phyloP scores from a whole-genome alignment of 148 eudicot genomes.

The Nyssa sinensis region DNA sequence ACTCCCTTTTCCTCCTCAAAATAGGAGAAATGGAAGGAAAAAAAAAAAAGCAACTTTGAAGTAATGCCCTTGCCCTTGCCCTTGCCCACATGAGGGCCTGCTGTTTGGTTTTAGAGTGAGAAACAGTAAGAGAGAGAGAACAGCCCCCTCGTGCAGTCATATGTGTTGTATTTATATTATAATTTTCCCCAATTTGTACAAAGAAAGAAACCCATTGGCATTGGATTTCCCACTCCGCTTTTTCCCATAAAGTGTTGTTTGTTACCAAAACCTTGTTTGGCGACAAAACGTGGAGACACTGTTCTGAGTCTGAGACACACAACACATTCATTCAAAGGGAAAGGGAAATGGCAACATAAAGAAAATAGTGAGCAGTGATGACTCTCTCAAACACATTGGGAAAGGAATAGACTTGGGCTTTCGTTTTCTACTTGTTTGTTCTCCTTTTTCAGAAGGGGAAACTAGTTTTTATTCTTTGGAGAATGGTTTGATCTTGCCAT shows the following conservation, averaged over 20 bases:
- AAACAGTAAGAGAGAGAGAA: no score
- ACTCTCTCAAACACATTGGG: not conserved
- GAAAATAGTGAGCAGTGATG: no score
- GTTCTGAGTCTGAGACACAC: not conserved
- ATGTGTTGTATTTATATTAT: not conserved
- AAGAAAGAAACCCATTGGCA: no score
- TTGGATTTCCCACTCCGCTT: constrained; percentile 1
- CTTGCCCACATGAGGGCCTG: not conserved
- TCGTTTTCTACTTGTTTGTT: not conserved
- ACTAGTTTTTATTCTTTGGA: no score
- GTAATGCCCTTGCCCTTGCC: no score
- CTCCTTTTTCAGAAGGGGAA: not conserved
- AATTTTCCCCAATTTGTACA: not conserved
- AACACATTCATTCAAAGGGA: no score
- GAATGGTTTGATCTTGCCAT: no score
- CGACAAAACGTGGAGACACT: constrained; percentile 1
- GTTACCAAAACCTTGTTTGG: not conserved
- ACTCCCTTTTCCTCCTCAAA: no score
- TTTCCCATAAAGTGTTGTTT: not conserved
- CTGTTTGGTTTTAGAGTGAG: not conserved
- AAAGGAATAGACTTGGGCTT: not conserved
- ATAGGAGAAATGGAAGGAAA: no score
- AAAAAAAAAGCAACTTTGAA: no score
- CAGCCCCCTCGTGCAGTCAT: not conserved
- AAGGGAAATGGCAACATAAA: no score